phyloP scores from a whole-genome alignment of 1,139 yeast species.

The Pichia kudriavzevii region DNA sequence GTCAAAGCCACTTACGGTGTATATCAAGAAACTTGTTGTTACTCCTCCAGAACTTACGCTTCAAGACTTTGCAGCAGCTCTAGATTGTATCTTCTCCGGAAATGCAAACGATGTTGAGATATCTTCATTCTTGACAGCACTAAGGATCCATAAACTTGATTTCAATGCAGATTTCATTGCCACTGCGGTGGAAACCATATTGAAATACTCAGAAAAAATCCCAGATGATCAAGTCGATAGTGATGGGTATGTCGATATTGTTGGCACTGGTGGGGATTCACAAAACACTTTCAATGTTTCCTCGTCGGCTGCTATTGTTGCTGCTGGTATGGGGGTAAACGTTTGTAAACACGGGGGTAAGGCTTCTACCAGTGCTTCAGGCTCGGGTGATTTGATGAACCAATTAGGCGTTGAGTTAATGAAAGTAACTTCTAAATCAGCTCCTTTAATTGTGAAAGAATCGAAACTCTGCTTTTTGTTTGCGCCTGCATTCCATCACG shows the following conservation, averaged over 20 bases:
- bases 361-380: slow-evolving; percentile 87
- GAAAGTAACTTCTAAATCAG: slow-evolving; percentile 57
- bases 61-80: slow-evolving; percentile 51
- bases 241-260: slow-evolving; percentile 72
- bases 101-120: slow-evolving; percentile 62
- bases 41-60: slow-evolving; percentile 57
- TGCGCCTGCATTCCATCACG: slow-evolving; percentile 95
- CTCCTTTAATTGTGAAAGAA: slow-evolving; percentile 51
- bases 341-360: slow-evolving; percentile 95
- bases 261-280: slow-evolving; percentile 98
- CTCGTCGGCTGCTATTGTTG: slow-evolving; percentile 89
- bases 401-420: slow-evolving; percentile 71
- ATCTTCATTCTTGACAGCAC: slow-evolving; percentile 71
- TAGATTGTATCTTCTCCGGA: slow-evolving; percentile 53
- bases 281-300: slow-evolving; percentile 95
- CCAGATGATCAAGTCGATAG: slow-evolving; percentile 34
- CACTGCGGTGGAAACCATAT: slow-evolving; percentile 68
- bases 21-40: slow-evolving; percentile 50
- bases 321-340: slow-evolving; percentile 71
- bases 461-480: slow-evolving; percentile 68
- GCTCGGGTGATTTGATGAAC: slow-evolving; percentile 82
- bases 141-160: slow-evolving; percentile 71
- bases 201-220: slow-evolving; percentile 53
- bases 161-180: slow-evolving; percentile 76
- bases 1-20: slow-evolving; percentile 35